Base-by-base conservation (phyloP, 2,329 filamentous ascomycete genomes). In the Pyrenophora graminea region DNA sequence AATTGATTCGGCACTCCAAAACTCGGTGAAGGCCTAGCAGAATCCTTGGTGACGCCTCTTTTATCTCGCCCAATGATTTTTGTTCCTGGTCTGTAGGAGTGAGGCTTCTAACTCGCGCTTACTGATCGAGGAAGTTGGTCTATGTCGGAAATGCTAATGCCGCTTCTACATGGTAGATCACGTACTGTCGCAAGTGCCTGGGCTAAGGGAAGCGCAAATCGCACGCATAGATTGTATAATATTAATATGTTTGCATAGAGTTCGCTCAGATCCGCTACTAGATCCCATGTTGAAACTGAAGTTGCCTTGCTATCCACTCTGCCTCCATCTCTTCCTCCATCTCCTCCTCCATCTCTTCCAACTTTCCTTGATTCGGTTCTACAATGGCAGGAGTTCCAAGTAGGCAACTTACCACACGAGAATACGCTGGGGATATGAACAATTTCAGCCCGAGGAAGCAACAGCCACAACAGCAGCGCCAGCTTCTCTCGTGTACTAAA, bases 401-500 rank as follows among this genome's bases (percentile, higher is more conserved):
- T 39, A 58, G 63, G 17, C 56, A 44, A 39, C 55, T 50, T 39
- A 51, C 37, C 17, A 30, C 50, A 30, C 52, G 50, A 25, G 61
- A 58, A 6, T 48, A 57, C 30, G 34, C 48, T 15, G 34, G 56
- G 2, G 38, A 15, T 25, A 15, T 49, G 25, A 15, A 38, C 38
- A 54, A 64, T 12, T 33, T 42, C 19, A 58, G 39, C 25, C 70
- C 58, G 55, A 72, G 70, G 52, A 70, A 70, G 51, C 70, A 74
- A 49, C 71, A 71, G 58, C 62, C 74, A 40, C 71, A 74, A 40
- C 74, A 77, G 56, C 66, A 70, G 12, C 72, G 77, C 45, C 76
- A 79, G 53, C 66, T 78, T 4, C 67, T 79, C 1, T 79, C 77
- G 10, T 80, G 77, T 51, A 79, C 76, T 4, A 79, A 78, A 55